Evolutionary conservation across 148 eudicot species (phyloP).

Genomic region (Nepenthes gracilis): DNA sequence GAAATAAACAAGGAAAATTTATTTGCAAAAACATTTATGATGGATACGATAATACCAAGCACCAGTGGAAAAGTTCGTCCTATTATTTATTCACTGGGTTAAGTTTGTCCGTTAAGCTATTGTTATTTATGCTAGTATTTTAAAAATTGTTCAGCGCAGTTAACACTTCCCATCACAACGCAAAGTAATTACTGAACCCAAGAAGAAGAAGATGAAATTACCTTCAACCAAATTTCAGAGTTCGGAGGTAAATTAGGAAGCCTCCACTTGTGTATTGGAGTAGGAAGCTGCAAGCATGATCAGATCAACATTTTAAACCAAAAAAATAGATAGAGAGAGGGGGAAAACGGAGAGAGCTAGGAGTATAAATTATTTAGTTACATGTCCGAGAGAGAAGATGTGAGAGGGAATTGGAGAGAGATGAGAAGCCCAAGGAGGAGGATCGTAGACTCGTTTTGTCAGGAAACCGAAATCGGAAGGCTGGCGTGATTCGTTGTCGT

Average conservation of each 20-base stretch:
- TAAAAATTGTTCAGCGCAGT: no score
- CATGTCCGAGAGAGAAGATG: constrained; percentile 61
- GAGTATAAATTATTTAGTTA: constrained; percentile 5
- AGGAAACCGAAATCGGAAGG: constrained; percentile 26
- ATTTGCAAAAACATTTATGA: no score
- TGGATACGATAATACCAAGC: no score
- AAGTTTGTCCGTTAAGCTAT: no score
- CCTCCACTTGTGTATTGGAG: constrained; percentile 95
- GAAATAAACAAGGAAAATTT: no score
- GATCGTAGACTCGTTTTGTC: constrained; percentile 31
- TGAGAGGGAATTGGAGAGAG: constrained; percentile 68
- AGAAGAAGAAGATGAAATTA: constrained; percentile 9
- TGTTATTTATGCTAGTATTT: no score
- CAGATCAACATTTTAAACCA: neutral
- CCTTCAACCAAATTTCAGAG: constrained; percentile 92
- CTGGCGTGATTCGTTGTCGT: neutral
- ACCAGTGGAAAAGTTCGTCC: no score
- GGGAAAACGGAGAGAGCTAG: neutral
- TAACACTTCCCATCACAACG: no score
- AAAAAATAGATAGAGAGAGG: neutral
- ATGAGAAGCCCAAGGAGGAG: constrained; percentile 85
- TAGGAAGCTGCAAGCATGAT: constrained; percentile 52
- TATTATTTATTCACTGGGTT: no score
- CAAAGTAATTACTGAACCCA: no score
- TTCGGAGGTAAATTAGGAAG: constrained; percentile 76